phyloP scores from a whole-genome alignment of 176 grass and related monocot genomes.

The Oryza meridionalis region DNA sequence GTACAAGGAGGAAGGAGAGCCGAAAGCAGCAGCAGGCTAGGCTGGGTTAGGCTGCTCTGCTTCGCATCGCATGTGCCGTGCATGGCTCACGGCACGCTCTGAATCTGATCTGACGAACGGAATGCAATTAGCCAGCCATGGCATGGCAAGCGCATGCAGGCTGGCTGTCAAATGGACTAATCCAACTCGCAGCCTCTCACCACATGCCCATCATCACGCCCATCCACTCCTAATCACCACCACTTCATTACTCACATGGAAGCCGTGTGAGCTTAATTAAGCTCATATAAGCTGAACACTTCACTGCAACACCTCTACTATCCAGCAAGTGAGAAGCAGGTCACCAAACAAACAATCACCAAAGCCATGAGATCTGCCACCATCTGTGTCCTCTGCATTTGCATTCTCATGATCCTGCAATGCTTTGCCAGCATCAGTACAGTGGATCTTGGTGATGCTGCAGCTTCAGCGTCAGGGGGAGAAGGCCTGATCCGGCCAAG shows the following conservation, averaged over 20 bases:
- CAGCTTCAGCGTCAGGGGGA: not conserved
- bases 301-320: not conserved
- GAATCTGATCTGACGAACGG: not conserved
- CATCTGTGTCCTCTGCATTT: constrained; percentile 5
- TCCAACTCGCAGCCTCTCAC: not conserved
- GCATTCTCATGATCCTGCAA: constrained; percentile 20
- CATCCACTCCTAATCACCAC: not conserved
- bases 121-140: not conserved
- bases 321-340: not conserved
- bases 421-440: not conserved
- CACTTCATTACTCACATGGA: not conserved
- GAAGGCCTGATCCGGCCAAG: not conserved
- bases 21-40: not conserved
- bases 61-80: not conserved
- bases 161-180: not conserved
- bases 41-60: too few relatives aligned
- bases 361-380: constrained; percentile 25
- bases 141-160: not conserved
- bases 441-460: not conserved
- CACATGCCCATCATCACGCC: not conserved
- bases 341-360: not conserved
- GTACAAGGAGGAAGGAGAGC: not conserved
- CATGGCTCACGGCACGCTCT: too few relatives aligned
- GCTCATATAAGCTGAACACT: not conserved
- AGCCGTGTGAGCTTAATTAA: not conserved